These are phyloP conservation scores for Lineolata rhizophorae DNA, from an alignment of 495 filamentous ascomycete species.

Conservation along the genomic window DNA sequence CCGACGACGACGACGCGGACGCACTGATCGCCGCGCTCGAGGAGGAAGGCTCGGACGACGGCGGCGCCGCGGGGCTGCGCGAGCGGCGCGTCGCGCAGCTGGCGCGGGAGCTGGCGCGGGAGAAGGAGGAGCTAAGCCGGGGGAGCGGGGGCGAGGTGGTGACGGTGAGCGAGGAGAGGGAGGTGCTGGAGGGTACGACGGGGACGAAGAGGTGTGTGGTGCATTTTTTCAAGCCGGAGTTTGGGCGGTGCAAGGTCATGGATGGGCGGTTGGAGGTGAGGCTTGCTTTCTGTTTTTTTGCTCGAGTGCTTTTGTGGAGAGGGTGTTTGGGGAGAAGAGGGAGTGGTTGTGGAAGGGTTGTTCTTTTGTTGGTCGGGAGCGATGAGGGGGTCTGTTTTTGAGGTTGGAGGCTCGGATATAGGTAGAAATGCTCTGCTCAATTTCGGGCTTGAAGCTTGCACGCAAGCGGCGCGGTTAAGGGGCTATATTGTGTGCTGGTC, in stretches of 20 bases:
- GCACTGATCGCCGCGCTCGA: constrained; percentile 50
- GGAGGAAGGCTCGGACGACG: constrained; percentile 34
- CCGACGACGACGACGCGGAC: constrained; percentile 42
- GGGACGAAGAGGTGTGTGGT: constrained; percentile 38
- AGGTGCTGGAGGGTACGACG: constrained; percentile 48
- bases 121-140: constrained; percentile 20
- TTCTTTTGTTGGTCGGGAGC: no score
- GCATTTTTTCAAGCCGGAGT: constrained; percentile 59
- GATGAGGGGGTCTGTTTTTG: no score
- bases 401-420: no score
- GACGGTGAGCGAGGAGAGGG: constrained; percentile 34
- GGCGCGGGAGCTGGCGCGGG: constrained; percentile 33
- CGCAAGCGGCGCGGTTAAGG: no score
- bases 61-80: constrained; percentile 36
- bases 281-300: neutral
- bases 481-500: no score
- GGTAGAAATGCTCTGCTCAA: neutral
- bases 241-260: constrained; percentile 50
- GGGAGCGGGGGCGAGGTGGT: constrained; percentile 33
- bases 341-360: no score
- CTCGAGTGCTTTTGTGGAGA: no score
- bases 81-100: constrained; percentile 51
- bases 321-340: no score
- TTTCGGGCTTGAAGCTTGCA: no score
- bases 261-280: constrained; percentile 33